A percentile compares a stretch with the other conserved stretches of the same genome.
Evolutionary conservation across 768 basidiomycete genomes (phyloP).

Genomic region (Tulasnella sp.): DNA sequence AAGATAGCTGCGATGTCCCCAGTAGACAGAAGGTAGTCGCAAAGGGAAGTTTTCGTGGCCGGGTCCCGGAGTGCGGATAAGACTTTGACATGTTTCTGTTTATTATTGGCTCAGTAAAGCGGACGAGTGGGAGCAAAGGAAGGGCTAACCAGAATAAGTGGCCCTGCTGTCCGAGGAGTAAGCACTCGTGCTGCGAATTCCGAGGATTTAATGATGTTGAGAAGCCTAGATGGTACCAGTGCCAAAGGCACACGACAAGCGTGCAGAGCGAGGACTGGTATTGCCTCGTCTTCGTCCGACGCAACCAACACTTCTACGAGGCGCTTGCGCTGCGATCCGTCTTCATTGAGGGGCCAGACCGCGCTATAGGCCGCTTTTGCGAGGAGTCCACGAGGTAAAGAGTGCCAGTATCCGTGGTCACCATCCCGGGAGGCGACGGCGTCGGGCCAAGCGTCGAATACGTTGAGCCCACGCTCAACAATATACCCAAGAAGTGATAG

Average conservation of each 20-base stretch:
- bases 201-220: background rate
- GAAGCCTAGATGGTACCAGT: background rate
- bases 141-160: background rate
- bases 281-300: no score
- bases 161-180: background rate
- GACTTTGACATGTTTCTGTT: no score
- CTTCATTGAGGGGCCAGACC: background rate
- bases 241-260: background rate
- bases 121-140: background rate
- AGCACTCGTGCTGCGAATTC: background rate
- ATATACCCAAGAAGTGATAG: slow-evolving; percentile 43
- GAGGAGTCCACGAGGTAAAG: slow-evolving; percentile 48
- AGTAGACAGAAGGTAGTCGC: slow-evolving; percentile 18
- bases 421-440: slow-evolving; percentile 37
- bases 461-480: slow-evolving; percentile 37
- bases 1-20: slow-evolving; percentile 10
- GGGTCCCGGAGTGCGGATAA: background rate
- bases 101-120: no score
- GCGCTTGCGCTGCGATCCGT: background rate
- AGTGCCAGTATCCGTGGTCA: slow-evolving; percentile 46
- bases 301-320: background rate
- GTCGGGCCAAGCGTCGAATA: slow-evolving; percentile 38
- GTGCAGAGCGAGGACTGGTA: background rate
- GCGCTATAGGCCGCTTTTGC: slow-evolving; percentile 36
- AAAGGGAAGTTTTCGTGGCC: background rate